Evolutionary conservation across 2,329 filamentous ascomycete genomes (phyloP).

Genomic region (Cordyceps javanica): DNA sequence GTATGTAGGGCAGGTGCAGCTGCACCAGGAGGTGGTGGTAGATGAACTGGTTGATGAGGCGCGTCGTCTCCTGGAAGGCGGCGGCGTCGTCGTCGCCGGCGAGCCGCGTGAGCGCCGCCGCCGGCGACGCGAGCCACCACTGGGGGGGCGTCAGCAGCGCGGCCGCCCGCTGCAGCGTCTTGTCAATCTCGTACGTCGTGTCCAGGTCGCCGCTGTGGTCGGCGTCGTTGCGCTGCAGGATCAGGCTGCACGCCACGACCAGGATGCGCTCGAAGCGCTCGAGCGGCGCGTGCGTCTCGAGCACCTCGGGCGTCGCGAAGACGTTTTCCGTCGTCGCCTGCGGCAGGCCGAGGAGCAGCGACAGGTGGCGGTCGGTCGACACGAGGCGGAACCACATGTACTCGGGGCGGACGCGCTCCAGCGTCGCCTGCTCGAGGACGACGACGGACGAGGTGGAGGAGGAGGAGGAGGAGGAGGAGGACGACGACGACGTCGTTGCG

Average conservation of each 20-base stretch:
- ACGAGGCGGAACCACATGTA: conserved; percentile 42
- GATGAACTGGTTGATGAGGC: conserved; percentile 40
- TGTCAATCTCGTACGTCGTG: conserved; percentile 36
- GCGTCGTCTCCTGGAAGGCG: conserved; percentile 23
- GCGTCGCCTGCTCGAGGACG: conserved; percentile 15
- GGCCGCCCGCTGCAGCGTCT: conserved; percentile 39
- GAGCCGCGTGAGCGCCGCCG: conserved; percentile 9
- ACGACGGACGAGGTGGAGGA: too few species aligned
- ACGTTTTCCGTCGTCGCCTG: conserved; percentile 33
- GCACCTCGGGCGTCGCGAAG: conserved; percentile 25
- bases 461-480: too few species aligned
- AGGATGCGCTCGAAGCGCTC: conserved; percentile 40
- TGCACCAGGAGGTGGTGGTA: conserved; percentile 46
- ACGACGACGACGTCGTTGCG: not conserved
- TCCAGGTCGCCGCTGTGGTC: conserved; percentile 17
- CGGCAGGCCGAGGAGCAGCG: conserved; percentile 40
- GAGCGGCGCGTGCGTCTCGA: conserved; percentile 27
- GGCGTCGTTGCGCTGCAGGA: conserved; percentile 40
- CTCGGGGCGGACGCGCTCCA: conserved; percentile 24
- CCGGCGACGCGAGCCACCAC: conserved; percentile 41
- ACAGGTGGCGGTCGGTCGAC: conserved; percentile 40
- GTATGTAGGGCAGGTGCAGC: conserved; percentile 48
- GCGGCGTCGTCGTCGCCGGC: conserved; percentile 16
- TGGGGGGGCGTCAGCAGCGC: conserved; percentile 32
- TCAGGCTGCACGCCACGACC: conserved; percentile 33